These are phyloP conservation scores for Pseudonectria buxi DNA, from an alignment of 2,329 filamentous ascomycete genomes.

Conservation along the genomic window DNA sequence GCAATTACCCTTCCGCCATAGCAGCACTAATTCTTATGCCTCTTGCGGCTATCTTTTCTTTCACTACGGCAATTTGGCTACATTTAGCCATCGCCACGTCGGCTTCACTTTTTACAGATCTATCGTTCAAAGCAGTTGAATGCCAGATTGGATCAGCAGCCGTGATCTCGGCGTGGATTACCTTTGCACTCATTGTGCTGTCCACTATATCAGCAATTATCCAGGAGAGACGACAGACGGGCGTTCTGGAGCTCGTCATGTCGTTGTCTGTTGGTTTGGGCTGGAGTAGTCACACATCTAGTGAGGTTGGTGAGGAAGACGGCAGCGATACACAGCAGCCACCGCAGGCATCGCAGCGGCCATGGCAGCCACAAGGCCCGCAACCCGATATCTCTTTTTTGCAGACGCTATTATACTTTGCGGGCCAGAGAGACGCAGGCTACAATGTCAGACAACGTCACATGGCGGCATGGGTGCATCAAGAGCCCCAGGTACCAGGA, in stretches of 20 bases:
- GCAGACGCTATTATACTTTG: too few relatives aligned
- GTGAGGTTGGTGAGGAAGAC: too few relatives aligned
- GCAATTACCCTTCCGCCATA: too few relatives aligned
- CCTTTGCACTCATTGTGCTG: background rate
- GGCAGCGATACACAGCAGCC: too few relatives aligned
- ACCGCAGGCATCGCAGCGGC: background rate
- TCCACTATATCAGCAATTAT: too few relatives aligned
- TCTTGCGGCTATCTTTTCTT: background rate
- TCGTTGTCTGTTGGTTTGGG: too few relatives aligned
- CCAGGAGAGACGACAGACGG: too few relatives aligned
- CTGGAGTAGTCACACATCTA: too few relatives aligned
- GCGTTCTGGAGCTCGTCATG: too few relatives aligned
- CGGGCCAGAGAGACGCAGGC: too few relatives aligned
- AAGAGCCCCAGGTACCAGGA: background rate
- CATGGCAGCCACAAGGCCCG: too few relatives aligned
- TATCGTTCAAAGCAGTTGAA: background rate
- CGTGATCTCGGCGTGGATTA: background rate
- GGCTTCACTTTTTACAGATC: background rate
- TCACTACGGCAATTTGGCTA: constrained; percentile 1
- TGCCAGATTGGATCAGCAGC: background rate
- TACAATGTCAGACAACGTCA: background rate
- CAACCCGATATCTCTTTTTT: too few relatives aligned
- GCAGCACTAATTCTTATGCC: background rate
- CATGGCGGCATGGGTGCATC: background rate
- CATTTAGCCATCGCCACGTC: background rate